Evolutionary conservation across 1,284 basidiomycete genomes (phyloP).

Genomic region (Ganoderma multipileum): DNA sequence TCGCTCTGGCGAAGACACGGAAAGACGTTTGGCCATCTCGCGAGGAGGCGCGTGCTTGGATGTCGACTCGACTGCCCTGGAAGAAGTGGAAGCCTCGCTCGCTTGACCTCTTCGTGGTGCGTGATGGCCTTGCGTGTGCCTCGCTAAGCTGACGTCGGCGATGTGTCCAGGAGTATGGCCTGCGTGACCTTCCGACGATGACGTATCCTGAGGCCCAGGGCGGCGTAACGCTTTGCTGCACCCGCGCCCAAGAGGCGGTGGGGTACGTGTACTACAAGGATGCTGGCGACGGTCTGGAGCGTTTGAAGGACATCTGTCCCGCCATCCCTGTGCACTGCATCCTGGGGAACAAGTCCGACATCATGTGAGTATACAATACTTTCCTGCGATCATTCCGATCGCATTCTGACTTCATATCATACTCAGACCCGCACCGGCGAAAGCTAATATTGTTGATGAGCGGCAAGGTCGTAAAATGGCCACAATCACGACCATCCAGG

Average conservation of each 20-base stretch:
- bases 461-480: neutral
- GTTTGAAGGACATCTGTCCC: constrained; percentile 18
- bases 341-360: constrained; percentile 16
- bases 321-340: constrained; percentile 25
- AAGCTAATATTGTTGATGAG: neutral
- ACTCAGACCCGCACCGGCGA: neutral
- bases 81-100: constrained; percentile 30
- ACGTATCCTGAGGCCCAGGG: constrained; percentile 17
- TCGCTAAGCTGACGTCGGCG: no score
- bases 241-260: constrained; percentile 21
- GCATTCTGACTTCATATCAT: neutral
- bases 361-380: constrained; percentile 22
- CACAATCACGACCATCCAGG: neutral
- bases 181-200: constrained; percentile 26
- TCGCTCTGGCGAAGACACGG: constrained; percentile 10
- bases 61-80: constrained; percentile 24
- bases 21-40: constrained; percentile 31
- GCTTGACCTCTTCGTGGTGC: constrained; percentile 18
- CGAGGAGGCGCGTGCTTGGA: constrained; percentile 21
- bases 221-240: constrained; percentile 24
- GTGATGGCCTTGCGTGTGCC: neutral
- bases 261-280: constrained; percentile 24
- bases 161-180: constrained; percentile 24
- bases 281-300: constrained; percentile 11
- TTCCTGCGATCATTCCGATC: no score